Evolutionary conservation across 495 filamentous ascomycete genomes (phyloP).

Genomic region (Lasiosphaeriaceae sp.): DNA sequence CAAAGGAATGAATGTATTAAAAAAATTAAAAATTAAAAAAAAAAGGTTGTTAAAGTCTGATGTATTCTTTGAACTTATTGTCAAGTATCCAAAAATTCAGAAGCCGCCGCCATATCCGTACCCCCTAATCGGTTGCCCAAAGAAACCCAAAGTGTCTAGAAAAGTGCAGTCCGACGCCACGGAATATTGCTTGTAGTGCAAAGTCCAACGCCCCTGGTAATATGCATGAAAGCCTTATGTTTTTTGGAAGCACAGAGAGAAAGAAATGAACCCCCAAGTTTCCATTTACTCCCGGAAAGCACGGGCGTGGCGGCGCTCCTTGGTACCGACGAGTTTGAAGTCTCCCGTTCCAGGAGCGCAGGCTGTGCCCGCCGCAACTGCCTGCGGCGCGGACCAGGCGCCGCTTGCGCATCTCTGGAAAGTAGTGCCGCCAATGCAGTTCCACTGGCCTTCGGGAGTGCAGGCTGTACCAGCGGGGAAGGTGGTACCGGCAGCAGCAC

Average conservation of each 20-base stretch:
- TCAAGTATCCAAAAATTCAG: no score
- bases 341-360: conserved; percentile 31
- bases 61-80: no score
- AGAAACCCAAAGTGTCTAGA: background rate
- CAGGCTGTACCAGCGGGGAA: conserved; percentile 29
- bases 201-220: background rate
- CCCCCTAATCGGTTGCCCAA: no score
- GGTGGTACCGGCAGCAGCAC: background rate
- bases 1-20: background rate
- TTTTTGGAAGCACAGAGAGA: background rate
- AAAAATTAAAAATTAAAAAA: no score
- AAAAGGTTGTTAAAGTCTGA: no score
- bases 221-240: background rate
- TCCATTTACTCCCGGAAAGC: background rate
- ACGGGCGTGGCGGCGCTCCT: conserved; percentile 18
- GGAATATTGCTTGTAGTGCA: background rate
- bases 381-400: conserved; percentile 36
- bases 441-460: conserved; percentile 40
- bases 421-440: conserved; percentile 37
- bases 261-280: background rate
- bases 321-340: conserved; percentile 29
- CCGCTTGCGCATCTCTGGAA: conserved; percentile 45
- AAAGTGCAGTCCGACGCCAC: background rate
- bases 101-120: no score
- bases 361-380: conserved; percentile 33